Conservation (phyloP, 371 early-diverging fungal species). For the Mucor mucedo region DNA sequence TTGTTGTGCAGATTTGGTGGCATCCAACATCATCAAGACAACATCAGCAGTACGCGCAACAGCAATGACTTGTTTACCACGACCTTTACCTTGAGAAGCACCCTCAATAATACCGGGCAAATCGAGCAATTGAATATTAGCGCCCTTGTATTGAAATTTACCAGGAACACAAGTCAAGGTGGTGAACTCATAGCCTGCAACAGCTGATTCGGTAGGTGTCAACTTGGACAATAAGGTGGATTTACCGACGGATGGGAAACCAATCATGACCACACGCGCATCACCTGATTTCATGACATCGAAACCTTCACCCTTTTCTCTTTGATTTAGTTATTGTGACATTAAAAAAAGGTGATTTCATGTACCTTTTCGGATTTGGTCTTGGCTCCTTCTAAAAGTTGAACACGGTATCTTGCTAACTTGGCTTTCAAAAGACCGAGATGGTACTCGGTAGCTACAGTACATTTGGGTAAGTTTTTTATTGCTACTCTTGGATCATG, state of each 20-base stretch:
- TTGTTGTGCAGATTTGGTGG: conserved; percentile 89
- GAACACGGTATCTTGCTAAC: conserved; percentile 93
- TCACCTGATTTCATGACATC: conserved; percentile 99
- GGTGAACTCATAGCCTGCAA: conserved; percentile 98
- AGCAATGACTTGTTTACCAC: conserved; percentile 96
- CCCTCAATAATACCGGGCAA: conserved; percentile 92
- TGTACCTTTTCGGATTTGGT: conserved; percentile 86
- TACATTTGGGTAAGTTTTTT: neutral
- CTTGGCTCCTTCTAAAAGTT: conserved; percentile 88
- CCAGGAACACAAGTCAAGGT: conserved; percentile 99
- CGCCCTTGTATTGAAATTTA: conserved; percentile 97
- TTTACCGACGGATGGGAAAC: conserved; percentile 99
- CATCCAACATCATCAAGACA: conserved; percentile 98
- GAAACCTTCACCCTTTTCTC: conserved; percentile 89
- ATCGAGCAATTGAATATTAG: conserved; percentile 95
- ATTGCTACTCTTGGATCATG: no score
- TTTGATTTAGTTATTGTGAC: neutral
- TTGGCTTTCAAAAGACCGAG: conserved; percentile 97
- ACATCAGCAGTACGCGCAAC: conserved; percentile 98
- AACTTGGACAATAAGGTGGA: conserved; percentile 95
- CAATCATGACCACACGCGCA: conserved; percentile 98
- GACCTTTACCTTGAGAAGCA: conserved; percentile 96
- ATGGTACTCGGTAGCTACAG: conserved; percentile 91
- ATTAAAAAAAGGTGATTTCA: neutral
- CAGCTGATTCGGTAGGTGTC: conserved; percentile 95